phyloP scores from a whole-genome alignment of 331 rosid genomes.

The Telfairia occidentalis region DNA sequence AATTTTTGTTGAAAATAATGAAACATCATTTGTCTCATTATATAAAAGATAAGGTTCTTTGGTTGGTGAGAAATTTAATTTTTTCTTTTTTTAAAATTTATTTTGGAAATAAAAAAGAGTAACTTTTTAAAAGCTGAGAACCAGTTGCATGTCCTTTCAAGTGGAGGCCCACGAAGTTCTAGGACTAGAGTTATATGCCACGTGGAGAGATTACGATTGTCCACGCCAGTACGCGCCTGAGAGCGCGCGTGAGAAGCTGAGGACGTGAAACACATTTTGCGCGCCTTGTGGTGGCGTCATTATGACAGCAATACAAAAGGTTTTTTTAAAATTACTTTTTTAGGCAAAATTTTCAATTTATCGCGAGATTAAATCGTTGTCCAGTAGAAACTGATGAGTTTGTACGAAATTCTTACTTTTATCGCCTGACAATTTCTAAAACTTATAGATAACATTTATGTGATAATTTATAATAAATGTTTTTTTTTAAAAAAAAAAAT shows the following conservation, averaged over 20 bases:
- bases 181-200: background rate
- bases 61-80: background rate
- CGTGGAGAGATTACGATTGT: background rate
- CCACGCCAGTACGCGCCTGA: background rate
- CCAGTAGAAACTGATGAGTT: background rate
- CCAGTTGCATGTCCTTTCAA: slow-evolving; percentile 2
- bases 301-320: background rate
- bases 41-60: background rate
- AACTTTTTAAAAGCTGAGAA: background rate
- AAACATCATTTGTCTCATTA: slow-evolving; percentile 10
- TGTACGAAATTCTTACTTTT: background rate
- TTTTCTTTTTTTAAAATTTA: background rate
- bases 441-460: background rate
- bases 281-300: background rate
- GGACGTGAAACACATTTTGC: background rate
- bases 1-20: background rate
- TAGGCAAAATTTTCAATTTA: background rate
- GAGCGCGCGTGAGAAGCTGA: background rate
- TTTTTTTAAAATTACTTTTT: background rate
- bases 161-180: background rate
- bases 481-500: too few species aligned
- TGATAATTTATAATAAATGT: background rate
- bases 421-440: background rate
- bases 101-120: background rate
- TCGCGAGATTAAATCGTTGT: background rate